Conservation (phyloP, 345 rosid genomes). For the Populus simonii region DNA sequence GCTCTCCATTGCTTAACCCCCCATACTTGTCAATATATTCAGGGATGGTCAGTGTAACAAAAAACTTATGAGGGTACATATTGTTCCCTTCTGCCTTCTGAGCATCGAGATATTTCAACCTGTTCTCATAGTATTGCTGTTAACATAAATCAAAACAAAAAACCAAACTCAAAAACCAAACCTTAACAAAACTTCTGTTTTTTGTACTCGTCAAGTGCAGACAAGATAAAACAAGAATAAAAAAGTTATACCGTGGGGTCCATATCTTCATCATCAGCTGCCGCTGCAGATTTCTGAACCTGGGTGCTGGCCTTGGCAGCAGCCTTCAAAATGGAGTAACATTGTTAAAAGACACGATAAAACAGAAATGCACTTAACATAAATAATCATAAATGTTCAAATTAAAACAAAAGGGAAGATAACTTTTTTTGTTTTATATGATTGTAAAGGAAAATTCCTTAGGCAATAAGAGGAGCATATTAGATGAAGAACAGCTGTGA, state of each 20-base stretch:
- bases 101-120: conserved; percentile 61
- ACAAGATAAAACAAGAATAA: not conserved
- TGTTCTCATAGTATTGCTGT: conserved; percentile 90
- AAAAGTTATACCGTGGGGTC: conserved; percentile 69
- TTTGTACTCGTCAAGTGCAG: not conserved
- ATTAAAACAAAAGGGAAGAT: not conserved
- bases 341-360: not conserved
- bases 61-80: conserved; percentile 88
- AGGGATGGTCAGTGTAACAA: conserved; percentile 50
- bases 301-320: conserved; percentile 28
- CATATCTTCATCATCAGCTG: conserved; percentile 93
- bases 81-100: conserved; percentile 68
- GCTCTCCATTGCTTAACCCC: conserved; percentile 62
- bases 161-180: not conserved
- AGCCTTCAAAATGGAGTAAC: conserved; percentile 31
- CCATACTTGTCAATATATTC: conserved; percentile 63
- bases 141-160: conserved; percentile 18
- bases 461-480: no score
- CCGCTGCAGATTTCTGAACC: conserved; percentile 20
- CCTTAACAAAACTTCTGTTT: not conserved
- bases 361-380: not conserved
- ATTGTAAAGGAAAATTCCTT: no score
- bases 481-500: no score
- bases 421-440: no score
- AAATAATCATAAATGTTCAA: not conserved